phyloP scores from a whole-genome alignment of 148 eudicot species.

The Silene uniflora region DNA sequence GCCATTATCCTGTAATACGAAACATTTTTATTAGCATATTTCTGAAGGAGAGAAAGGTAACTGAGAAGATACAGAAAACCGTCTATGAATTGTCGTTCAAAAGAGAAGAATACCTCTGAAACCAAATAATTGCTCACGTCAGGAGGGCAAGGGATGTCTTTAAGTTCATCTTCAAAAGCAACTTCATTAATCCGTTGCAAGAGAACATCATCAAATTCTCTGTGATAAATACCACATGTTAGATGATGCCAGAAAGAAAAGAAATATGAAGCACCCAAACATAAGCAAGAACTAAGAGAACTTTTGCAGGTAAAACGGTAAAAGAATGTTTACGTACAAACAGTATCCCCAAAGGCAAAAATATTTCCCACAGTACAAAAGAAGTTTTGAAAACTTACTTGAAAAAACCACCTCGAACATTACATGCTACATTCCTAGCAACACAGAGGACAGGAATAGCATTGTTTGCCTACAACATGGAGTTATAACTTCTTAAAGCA shows the following conservation, averaged over 20 bases:
- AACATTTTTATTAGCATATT: slow-evolving; percentile 7
- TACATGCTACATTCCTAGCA: slow-evolving; percentile 97
- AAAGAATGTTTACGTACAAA: not conserved
- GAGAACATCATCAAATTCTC: slow-evolving; percentile 89
- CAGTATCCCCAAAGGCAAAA: too few species aligned
- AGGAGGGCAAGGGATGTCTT: slow-evolving; percentile 64
- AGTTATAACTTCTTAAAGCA: slow-evolving; percentile 4
- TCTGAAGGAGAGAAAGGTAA: not conserved
- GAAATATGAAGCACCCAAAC: not conserved
- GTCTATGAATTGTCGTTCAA: not conserved
- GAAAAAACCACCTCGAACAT: slow-evolving; percentile 97
- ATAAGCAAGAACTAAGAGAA: not conserved
- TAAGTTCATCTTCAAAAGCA: slow-evolving; percentile 74
- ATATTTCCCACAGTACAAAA: too few species aligned
- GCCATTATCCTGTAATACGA: slow-evolving; percentile 56
- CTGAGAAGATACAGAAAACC: not conserved
- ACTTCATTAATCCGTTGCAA: slow-evolving; percentile 66
- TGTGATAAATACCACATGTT: slow-evolving; percentile 45
- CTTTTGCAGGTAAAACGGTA: not conserved
- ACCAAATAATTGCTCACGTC: slow-evolving; percentile 95
- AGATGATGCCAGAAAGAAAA: slow-evolving; percentile 3
- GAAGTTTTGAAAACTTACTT: slow-evolving; percentile 49
- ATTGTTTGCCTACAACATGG: slow-evolving; percentile 63
- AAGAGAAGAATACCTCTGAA: slow-evolving; percentile 54
- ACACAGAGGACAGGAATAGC: slow-evolving; percentile 86